Conservation (phyloP, 75 land plant genomes). For the Sequoia sempervirens region DNA sequence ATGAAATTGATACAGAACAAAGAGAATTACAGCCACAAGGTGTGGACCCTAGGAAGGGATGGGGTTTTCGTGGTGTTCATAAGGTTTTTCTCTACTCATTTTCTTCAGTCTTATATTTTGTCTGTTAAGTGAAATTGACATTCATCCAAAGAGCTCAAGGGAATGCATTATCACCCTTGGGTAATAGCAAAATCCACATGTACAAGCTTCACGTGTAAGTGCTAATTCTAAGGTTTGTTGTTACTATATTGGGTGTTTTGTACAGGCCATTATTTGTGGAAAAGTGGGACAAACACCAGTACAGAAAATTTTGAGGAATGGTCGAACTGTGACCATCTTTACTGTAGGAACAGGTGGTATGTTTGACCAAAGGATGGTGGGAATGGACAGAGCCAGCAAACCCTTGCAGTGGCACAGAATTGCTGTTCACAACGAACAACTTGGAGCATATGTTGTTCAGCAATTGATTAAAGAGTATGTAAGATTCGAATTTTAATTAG, state of each 20-base stretch:
- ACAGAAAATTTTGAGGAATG: constrained; percentile 83
- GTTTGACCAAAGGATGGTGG: constrained; percentile 55
- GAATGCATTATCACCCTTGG: neutral
- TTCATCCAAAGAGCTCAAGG: neutral
- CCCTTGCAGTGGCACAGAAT: constrained; percentile 90
- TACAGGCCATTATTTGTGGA: constrained; percentile 88
- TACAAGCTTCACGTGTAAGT: neutral
- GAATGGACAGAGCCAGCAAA: constrained; percentile 22
- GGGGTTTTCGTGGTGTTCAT: constrained; percentile 69
- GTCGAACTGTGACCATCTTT: constrained; percentile 70
- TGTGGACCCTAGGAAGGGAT: constrained; percentile 60
- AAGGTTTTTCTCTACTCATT: constrained; percentile 31
- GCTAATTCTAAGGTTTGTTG: neutral
- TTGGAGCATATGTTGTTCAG: constrained; percentile 69
- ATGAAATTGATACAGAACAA: constrained; percentile 19
- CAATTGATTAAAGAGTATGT: constrained; percentile 56
- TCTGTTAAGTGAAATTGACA: neutral
- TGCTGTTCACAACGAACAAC: constrained; percentile 65
- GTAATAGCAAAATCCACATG: neutral
- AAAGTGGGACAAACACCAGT: constrained; percentile 76
- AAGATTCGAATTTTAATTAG: neutral
- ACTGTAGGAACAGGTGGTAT: constrained; percentile 92
- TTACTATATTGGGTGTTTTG: neutral
- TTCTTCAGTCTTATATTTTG: constrained; percentile 6
- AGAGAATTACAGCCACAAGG: constrained; percentile 41